Base-by-base conservation (phyloP, 1,284 basidiomycete species). In the Boletellus sp. region DNA sequence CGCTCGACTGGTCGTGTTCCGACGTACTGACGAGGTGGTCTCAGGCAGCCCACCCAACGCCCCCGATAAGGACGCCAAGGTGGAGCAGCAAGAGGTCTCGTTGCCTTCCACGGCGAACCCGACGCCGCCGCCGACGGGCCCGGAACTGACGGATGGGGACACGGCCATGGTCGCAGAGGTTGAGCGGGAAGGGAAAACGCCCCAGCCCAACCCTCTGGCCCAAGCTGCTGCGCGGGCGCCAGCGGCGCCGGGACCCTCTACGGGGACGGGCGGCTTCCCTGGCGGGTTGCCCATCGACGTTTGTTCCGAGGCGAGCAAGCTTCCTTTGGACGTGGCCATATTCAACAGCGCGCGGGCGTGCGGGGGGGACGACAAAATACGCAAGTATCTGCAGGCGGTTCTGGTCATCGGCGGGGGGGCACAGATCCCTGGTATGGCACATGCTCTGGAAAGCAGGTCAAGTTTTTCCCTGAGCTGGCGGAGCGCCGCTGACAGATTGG, bases 241-340 rank as follows among this genome's bases (percentile, higher is more conserved):
- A 22, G 37, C 58, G 14, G 29, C 29, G 36, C 50, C 56, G 0
- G 48, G 56, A 26, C 56, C 58, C 20, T 49, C 64, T 32, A 41
- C 56, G 20, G 36, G 59, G 29, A 41, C 56, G 20, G 36, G 59
- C 22, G 49, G 42, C 30, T 69, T 62, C 42, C 53, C 54, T 50
- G 55, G 60, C 45, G 50, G 61, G 51, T 45, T 69, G 49, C 69
- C 74, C 13, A 84, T 93, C 57, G 91, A 94, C 63, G 79, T 94
- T 6, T 76, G 75, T 45, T 83, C 78, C 54, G 94, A 97, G 69
- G 87, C 95, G 22, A 84, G 86, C 66, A 93, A 94, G 66, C 77
- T 95, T 32, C 91, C 95, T 0, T 75, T 99, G 43, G 96, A 99
- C 61, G 88, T 91, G 10, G 96, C 94, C 2, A 90, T 98, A 52